Evolutionary conservation across 1,284 basidiomycete species (phyloP), one percentile per base, ranked within the genome.

Genomic region (Dichomitus squalens): DNA sequence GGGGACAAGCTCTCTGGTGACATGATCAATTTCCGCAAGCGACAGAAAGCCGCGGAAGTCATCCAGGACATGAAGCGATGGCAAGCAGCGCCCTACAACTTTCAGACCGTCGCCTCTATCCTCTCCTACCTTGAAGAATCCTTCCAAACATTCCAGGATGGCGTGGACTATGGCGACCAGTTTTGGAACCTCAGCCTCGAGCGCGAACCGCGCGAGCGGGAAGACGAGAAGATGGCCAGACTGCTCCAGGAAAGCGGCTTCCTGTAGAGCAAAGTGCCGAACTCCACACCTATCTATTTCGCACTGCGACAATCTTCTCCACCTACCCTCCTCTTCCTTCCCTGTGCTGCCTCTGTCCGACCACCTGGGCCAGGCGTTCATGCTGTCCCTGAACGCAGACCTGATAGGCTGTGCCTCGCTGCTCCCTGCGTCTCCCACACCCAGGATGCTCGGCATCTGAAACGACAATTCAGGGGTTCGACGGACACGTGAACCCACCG

Each of bases 41-140:
- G 96, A 8, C 88, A 93, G 68, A 93, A 93, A 72, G 89, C 94
- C 0, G 95, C 95, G 9, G 95, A 98, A 68, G 90, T 98, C 64
- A 94, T 99, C 66, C 86, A 91, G 58, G 96, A 99, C 72, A 98
- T 99, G 70, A 93, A 96, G 69, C 89, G 94, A 39, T 98, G 96
- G 85, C 97, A 99, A 73, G 83, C 88, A 8, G 88, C 88, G 63
- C 90, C 93, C 1, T 97, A 95, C 79, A 96, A 96, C 72, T 85
- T 97, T 61, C 80, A 85, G 18, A 77, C 81, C 6, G 86, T 96
- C 11, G 80, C 85, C 1, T 69, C 80, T 0, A 83, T 99, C 29
- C 82, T 87, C 53, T 79, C 81, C 35, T 97, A 87, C 70, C 85
- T 99, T 56, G 87, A 92, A 63, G 86, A 91, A 40, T 86, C 86